Base-by-base conservation (phyloP, 257 asterid species). In the Parsonsia alboflavescens region DNA sequence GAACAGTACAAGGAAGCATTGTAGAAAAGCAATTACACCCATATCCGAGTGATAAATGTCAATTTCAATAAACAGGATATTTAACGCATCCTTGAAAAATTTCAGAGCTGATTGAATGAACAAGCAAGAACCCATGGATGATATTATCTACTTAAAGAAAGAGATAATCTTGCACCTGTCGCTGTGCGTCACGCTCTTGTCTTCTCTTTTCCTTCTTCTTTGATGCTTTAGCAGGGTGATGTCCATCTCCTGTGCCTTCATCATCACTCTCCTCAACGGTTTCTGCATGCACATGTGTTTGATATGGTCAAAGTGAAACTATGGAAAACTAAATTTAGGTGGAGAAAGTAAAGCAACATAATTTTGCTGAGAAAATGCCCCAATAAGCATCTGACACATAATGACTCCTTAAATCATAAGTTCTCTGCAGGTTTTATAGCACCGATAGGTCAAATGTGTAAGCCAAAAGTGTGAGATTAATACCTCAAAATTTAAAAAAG, bases 161-260 rank as follows among this genome's bases (percentile, higher is more conserved):
- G 48, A 30, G 67, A 21, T 1, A 24, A 45, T 26, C 10, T 19
- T 15, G 39, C 67, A 90, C 99, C 89, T 90, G 98, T 70, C 98
- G 88, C 71, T 91, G 98, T 58, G 96, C 96, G 72, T 90, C 99
- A 64, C 96, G 87, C 85, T 95, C 99, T 78, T 92, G 98, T 21
- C 96, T 83, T 84, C 81, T 95, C 92, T 84, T 95, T 80, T 90
- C 98, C 88, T 78, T 92, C 78, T 89, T 95, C 87, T 76, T 92
- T 33, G 91, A 86, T 46, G 81, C 89, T 82, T 82, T 90, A 58
- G 91, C 88, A 80, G 86, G 63, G 71, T 85, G 79, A 57, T 85
- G 41, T 58, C 90, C 99, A 46, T 90, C 93, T 53, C 75, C 97
- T 64, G 75, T 89, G 50, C 48, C 97, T 77, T 94, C 98, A 52